These are phyloP conservation scores for Dothistroma septosporum DNA, from an alignment of 2,329 filamentous ascomycete genomes.

Conservation along the genomic window DNA sequence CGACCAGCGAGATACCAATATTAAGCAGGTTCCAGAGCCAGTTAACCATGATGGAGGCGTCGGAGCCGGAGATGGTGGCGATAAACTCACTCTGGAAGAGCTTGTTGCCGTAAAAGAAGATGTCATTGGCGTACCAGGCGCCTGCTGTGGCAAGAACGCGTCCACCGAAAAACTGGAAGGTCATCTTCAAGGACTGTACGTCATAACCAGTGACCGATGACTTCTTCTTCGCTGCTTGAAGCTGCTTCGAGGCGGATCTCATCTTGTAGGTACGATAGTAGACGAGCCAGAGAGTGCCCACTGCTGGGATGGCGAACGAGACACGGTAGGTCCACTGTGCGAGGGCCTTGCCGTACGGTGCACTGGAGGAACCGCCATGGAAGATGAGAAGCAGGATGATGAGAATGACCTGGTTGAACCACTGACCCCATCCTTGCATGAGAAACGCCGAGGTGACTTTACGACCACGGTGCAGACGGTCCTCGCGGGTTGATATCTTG, in stretches of 20 bases:
- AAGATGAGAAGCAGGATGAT: slow-evolving; percentile 85
- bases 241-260: slow-evolving; percentile 78
- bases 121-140: slow-evolving; percentile 92
- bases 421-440: slow-evolving; percentile 98
- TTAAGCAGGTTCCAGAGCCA: slow-evolving; percentile 96
- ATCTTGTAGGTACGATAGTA: slow-evolving; percentile 97
- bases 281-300: slow-evolving; percentile 88
- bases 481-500: slow-evolving; percentile 82
- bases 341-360: slow-evolving; percentile 71
- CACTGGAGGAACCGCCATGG: slow-evolving; percentile 70
- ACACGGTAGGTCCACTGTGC: slow-evolving; percentile 89
- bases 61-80: slow-evolving; percentile 62
- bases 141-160: slow-evolving; percentile 82
- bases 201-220: slow-evolving; percentile 88
- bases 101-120: slow-evolving; percentile 99
- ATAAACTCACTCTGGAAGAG: slow-evolving; percentile 93
- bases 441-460: slow-evolving; percentile 94
- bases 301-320: slow-evolving; percentile 84
- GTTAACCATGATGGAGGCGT: slow-evolving; percentile 67
- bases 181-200: slow-evolving; percentile 71
- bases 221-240: slow-evolving; percentile 79
- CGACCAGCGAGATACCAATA: slow-evolving; percentile 75
- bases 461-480: slow-evolving; percentile 90
- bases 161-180: slow-evolving; percentile 77
- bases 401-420: slow-evolving; percentile 85